Conservation (phyloP, 2,329 filamentous ascomycete genomes). For the Pestalotiopsis sp. region DNA sequence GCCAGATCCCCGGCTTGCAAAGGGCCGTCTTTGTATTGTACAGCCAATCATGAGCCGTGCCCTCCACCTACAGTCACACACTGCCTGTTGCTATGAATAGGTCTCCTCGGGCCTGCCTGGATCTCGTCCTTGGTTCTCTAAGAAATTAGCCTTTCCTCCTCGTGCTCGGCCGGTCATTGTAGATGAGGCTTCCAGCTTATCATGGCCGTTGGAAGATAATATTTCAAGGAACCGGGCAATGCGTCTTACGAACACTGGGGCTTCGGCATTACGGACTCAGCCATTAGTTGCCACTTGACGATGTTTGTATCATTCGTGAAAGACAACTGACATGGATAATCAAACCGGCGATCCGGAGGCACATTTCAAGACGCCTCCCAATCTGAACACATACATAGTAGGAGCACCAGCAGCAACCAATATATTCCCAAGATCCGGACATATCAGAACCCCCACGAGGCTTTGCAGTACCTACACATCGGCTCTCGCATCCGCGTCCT, state of each 20-base stretch:
- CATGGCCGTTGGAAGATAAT: neutral
- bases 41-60: neutral
- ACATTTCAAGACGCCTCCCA: neutral
- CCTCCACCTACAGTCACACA: neutral
- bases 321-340: neutral
- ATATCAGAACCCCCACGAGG: neutral
- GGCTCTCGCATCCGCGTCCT: neutral
- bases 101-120: neutral
- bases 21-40: neutral
- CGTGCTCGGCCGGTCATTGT: neutral
- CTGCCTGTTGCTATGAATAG: conserved; percentile 13
- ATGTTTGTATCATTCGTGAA: neutral
- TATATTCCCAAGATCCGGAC: neutral
- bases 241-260: neutral
- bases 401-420: neutral
- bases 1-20: neutral
- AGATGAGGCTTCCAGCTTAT: neutral
- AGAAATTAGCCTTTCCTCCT: neutral
- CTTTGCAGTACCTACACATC: neutral
- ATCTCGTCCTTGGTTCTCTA: neutral
- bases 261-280: neutral
- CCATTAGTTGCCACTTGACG: neutral
- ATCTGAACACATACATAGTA: neutral
- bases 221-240: neutral
- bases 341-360: neutral